Conservation (phyloP, 768 basidiomycete species). For the Russula virescens region DNA sequence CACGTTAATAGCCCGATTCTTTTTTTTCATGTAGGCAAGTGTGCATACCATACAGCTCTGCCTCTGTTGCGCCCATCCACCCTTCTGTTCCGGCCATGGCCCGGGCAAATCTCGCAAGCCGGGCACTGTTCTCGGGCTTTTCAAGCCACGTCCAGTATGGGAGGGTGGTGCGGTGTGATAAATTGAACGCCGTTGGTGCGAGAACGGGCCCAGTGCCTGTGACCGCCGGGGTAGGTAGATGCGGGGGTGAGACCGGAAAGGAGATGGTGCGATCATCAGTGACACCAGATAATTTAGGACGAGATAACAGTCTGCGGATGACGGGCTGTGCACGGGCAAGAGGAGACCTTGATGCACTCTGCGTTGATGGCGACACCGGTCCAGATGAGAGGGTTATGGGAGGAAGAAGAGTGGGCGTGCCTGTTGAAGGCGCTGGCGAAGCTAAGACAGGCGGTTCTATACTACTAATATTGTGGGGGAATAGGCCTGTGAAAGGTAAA, state of each 20-base stretch:
- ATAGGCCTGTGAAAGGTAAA: neutral
- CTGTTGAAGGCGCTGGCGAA: neutral
- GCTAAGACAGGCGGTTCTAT: constrained; percentile 15
- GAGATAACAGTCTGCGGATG: constrained; percentile 21
- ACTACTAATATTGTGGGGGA: neutral
- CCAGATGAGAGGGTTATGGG: constrained; percentile 7
- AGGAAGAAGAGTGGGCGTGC: constrained; percentile 9
- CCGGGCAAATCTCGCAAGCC: constrained; percentile 64
- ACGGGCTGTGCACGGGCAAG: constrained; percentile 19
- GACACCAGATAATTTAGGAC: constrained; percentile 16
- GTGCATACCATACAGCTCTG: constrained; percentile 27
- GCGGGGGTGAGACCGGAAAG: constrained; percentile 1
- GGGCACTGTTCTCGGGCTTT: constrained; percentile 38
- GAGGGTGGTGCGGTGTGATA: constrained; percentile 51
- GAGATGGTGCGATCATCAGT: constrained; percentile 5
- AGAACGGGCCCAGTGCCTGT: constrained; percentile 34
- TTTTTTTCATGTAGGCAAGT: neutral
- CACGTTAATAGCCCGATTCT: constrained; percentile 5
- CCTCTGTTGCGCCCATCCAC: constrained; percentile 54
- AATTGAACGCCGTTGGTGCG: constrained; percentile 57
- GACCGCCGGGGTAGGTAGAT: neutral
- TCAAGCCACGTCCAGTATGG: constrained; percentile 73
- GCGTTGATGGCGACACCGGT: constrained; percentile 6
- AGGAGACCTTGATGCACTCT: constrained; percentile 11
- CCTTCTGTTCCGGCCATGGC: constrained; percentile 69